Conservation (phyloP, 345 rosid genomes). For the Acer campestre region DNA sequence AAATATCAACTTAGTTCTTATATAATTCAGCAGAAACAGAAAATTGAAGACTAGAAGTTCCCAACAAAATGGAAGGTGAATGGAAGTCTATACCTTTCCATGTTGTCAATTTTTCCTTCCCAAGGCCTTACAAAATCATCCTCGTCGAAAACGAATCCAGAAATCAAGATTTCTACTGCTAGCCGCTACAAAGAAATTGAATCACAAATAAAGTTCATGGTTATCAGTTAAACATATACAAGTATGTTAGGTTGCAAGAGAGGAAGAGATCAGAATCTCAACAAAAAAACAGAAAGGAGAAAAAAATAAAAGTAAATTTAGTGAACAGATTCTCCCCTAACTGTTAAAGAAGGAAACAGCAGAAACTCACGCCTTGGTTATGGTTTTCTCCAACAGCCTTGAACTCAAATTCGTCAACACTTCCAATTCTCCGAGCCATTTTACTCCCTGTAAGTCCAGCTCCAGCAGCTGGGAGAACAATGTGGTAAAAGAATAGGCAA, state of each 20-base stretch:
- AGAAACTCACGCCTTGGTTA: slow-evolving; percentile 70
- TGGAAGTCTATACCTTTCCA: slow-evolving; percentile 66
- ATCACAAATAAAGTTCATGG: slow-evolving; percentile 29
- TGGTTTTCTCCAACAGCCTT: slow-evolving; percentile 80
- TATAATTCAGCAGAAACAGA: slow-evolving; percentile 5
- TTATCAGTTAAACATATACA: slow-evolving; percentile 14
- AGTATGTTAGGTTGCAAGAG: not conserved
- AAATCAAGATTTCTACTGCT: slow-evolving; percentile 82
- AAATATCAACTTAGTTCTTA: slow-evolving; percentile 6
- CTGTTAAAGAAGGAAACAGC: not conserved
- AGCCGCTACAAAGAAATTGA: slow-evolving; percentile 55
- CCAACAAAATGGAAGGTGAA: slow-evolving; percentile 2
- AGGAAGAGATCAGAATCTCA: slow-evolving; percentile 22
- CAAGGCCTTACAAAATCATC: slow-evolving; percentile 88
- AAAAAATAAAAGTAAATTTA: not conserved
- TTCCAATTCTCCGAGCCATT: slow-evolving; percentile 89
- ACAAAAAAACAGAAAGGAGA: not conserved
- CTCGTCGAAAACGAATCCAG: slow-evolving; percentile 74
- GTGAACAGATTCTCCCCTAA: not conserved
- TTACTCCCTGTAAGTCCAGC: slow-evolving; percentile 95
- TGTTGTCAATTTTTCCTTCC: slow-evolving; percentile 76
- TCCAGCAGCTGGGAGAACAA: slow-evolving; percentile 77
- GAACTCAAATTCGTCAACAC: slow-evolving; percentile 90
- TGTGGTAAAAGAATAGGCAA: slow-evolving; percentile 11
- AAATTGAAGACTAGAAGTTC: slow-evolving; percentile 10